phyloP scores from a whole-genome alignment of 179 eudicot genomes.

The Camellia oleifera region DNA sequence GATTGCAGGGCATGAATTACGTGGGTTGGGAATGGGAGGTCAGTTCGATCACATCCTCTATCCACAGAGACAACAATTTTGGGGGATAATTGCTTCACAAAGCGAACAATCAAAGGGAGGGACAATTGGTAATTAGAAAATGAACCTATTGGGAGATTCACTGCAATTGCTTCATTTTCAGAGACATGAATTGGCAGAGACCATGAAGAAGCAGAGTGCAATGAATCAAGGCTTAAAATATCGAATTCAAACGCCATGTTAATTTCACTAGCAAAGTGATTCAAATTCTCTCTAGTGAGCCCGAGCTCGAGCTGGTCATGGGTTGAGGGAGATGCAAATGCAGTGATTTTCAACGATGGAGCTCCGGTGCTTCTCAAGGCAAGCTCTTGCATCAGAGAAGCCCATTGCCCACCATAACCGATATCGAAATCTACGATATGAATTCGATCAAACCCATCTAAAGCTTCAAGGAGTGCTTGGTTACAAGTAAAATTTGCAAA shows the following conservation, averaged over 20 bases:
- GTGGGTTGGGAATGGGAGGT: conserved; percentile 78
- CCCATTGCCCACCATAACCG: conserved; percentile 96
- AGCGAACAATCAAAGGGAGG: conserved; percentile 57
- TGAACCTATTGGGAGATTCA: conserved; percentile 70
- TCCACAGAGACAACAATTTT: conserved; percentile 77
- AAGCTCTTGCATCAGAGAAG: conserved; percentile 92
- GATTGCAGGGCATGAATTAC: conserved; percentile 73
- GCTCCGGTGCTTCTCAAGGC: conserved; percentile 56
- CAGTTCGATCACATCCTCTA: conserved; percentile 73
- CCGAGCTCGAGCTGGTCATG: conserved; percentile 70
- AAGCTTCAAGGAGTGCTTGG: conserved; percentile 83
- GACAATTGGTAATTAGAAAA: conserved; percentile 46
- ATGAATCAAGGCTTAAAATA: conserved; percentile 53
- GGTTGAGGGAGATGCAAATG: conserved; percentile 56
- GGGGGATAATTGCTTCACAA: conserved; percentile 69
- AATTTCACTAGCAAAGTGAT: conserved; percentile 64
- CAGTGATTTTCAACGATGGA: conserved; percentile 70
- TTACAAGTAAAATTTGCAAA: conserved; percentile 84
- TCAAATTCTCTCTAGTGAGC: conserved; percentile 60
- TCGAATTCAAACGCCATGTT: conserved; percentile 71
- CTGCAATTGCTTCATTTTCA: conserved; percentile 72
- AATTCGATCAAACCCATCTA: conserved; percentile 67
- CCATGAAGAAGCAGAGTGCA: conserved; percentile 51
- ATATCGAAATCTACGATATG: conserved; percentile 87
- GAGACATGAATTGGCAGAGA: conserved; percentile 43